Percentiles rank a stretch among this genome's conserved stretches.
Evolutionary conservation across 768 basidiomycete species (phyloP).

Genomic region (Pilatotrama ljubarskyi): DNA sequence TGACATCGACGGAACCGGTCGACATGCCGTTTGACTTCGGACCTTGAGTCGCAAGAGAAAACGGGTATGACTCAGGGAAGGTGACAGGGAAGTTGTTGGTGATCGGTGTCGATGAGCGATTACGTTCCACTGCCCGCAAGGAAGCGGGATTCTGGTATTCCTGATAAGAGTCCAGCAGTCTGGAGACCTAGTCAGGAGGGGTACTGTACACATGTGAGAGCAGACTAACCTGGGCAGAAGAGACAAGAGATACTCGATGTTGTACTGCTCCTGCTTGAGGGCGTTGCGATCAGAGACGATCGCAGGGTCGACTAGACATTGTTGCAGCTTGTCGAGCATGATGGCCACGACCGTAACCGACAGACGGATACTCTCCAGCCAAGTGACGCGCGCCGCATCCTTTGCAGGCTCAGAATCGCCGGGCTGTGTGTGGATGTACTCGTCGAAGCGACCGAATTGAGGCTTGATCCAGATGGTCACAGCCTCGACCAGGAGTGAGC

Average conservation of each 20-base stretch:
- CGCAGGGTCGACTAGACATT: slow-evolving; percentile 68
- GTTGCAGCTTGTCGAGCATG: slow-evolving; percentile 88
- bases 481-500: slow-evolving; percentile 79
- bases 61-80: slow-evolving; percentile 94
- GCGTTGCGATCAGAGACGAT: slow-evolving; percentile 61
- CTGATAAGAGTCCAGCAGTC: slow-evolving; percentile 83
- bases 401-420: slow-evolving; percentile 66
- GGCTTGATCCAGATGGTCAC: slow-evolving; percentile 95
- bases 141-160: slow-evolving; percentile 76
- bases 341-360: slow-evolving; percentile 87
- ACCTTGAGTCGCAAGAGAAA: slow-evolving; percentile 71
- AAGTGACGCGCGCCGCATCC: slow-evolving; percentile 77
- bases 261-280: slow-evolving; percentile 83
- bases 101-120: slow-evolving; percentile 55
- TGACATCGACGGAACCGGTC: slow-evolving; percentile 40
- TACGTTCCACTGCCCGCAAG: slow-evolving; percentile 67
- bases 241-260: slow-evolving; percentile 81
- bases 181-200: slow-evolving; percentile 30
- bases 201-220: background rate
- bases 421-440: slow-evolving; percentile 61
- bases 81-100: slow-evolving; percentile 69
- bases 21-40: slow-evolving; percentile 50
- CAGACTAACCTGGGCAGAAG: slow-evolving; percentile 75
- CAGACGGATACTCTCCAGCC: slow-evolving; percentile 90
- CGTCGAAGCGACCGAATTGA: slow-evolving; percentile 90